Evolutionary conservation across 2,329 filamentous ascomycete species (phyloP).

Genomic region (Lasiodiplodia citricola): DNA sequence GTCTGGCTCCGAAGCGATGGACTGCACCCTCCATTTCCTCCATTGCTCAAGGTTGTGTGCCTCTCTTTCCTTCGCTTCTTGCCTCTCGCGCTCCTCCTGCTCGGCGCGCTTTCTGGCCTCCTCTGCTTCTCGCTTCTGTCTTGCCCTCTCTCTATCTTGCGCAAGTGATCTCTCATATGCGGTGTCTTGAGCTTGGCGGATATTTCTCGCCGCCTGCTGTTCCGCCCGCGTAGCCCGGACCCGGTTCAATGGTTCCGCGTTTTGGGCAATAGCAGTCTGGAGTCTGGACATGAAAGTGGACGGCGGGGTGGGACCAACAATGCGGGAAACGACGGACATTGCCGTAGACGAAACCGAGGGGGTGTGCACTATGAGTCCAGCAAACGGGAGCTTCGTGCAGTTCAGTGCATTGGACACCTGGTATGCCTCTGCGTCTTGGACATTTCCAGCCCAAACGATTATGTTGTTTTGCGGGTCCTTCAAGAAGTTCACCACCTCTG

Average conservation of each 20-base stretch:
- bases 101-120: constrained; percentile 65
- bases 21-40: constrained; percentile 77
- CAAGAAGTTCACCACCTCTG: constrained; percentile 75
- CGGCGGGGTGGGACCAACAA: constrained; percentile 73
- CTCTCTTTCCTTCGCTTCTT: constrained; percentile 64
- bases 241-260: constrained; percentile 75
- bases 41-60: constrained; percentile 69
- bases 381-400: constrained; percentile 92
- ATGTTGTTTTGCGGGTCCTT: constrained; percentile 78
- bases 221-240: constrained; percentile 78
- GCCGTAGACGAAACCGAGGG: constrained; percentile 81
- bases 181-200: constrained; percentile 87
- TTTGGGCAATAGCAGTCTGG: constrained; percentile 72
- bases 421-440: constrained; percentile 92
- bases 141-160: constrained; percentile 81
- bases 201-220: constrained; percentile 77
- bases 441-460: constrained; percentile 89
- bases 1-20: constrained; percentile 71
- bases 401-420: constrained; percentile 86
- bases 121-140: constrained; percentile 77
- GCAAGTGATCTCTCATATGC: constrained; percentile 93
- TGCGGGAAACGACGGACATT: constrained; percentile 86
- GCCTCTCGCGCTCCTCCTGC: constrained; percentile 68
- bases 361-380: constrained; percentile 83
- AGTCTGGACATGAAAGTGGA: constrained; percentile 78